A percentile compares a stretch with the other conserved stretches of the same genome.
These are phyloP conservation scores for Myxozyma mucilagina DNA, from an alignment of 805 yeast genomes.

Conservation along the genomic window DNA sequence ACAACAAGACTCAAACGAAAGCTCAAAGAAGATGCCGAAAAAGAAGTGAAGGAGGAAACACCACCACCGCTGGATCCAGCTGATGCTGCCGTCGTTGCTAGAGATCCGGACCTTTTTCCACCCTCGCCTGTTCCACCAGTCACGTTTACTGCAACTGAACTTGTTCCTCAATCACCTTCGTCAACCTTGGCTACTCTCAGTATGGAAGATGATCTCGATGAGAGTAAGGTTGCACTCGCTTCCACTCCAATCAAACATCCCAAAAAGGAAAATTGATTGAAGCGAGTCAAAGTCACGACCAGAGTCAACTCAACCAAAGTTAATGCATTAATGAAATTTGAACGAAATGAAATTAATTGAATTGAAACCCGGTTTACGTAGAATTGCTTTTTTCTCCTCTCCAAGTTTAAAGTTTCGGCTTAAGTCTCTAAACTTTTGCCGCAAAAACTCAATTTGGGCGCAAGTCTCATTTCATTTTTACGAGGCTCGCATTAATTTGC, in stretches of 20 bases:
- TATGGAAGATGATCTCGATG: background rate
- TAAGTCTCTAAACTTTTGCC: too few relatives aligned
- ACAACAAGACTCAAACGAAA: too few relatives aligned
- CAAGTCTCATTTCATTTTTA: too few relatives aligned
- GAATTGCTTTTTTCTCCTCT: too few relatives aligned
- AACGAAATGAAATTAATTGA: too few relatives aligned
- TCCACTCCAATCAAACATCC: background rate
- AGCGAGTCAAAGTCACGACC: background rate
- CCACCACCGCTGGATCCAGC: background rate
- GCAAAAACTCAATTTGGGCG: too few relatives aligned
- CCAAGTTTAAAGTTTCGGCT: too few relatives aligned
- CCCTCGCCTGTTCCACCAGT: background rate
- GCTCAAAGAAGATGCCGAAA: background rate
- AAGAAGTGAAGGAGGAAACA: background rate
- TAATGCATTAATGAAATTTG: too few relatives aligned
- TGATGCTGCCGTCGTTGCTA: background rate
- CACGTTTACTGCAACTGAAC: background rate
- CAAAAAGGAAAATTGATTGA: background rate
- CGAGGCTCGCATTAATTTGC: too few relatives aligned
- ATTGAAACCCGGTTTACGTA: too few relatives aligned
- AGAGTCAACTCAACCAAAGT: too few relatives aligned
- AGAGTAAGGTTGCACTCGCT: background rate
- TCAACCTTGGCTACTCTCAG: conserved; percentile 1
- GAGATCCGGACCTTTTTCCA: conserved; percentile 1
- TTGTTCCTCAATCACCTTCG: conserved; percentile 7